Base-by-base conservation (phyloP, 495 filamentous ascomycete species). In the Hypomontagnella monticulosa region DNA sequence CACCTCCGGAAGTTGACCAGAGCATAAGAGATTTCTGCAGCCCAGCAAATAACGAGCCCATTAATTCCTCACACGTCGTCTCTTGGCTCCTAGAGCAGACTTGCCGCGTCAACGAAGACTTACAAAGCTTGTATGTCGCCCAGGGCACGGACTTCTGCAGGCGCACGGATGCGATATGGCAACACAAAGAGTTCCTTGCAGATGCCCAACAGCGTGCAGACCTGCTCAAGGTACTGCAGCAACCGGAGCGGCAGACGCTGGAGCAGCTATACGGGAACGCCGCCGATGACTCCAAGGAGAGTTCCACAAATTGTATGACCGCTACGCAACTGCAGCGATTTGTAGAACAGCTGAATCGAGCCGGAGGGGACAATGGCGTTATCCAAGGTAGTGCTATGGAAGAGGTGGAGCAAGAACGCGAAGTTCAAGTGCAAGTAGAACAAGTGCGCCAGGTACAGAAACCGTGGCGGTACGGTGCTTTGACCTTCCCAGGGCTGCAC, bases 61-160 rank as follows among this genome's bases (percentile, higher is more conserved):
- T 34, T 75, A 15, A 68, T 19, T 68, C 71, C 1, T 61, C 57
- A 4, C 64, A 73, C 18, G 61, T 73, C n/a, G 18, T 89, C 4
- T 56, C 65, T 33, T 89, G 87, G 88, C 78, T 88, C 4, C 73
- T 91, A 0, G 78, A 87, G 48, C 84, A 88, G 47, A 87, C 87
- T 0, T 90, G 87, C 64, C 74, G 68, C 15, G 78, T 66, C 9
- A 86, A 82, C 32, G 80, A 85, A 55, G 82, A 87, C 16, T 50
- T 87, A 0, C 81, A 84, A 42, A 76, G 82, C 0, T 74, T 89
- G 0, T 88, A 84, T 44, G 78, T 80, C 33, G 76, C 84, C 0
- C 86, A 89, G 65, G 87, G 85, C 0, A 70, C 72, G 7, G 83
- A 88, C 56, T 89, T 85, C 60, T 86, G 84, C 53, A 73, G 72